Conservation (phyloP, 2,329 filamentous ascomycete genomes). For the Cladophialophora carrionii region DNA sequence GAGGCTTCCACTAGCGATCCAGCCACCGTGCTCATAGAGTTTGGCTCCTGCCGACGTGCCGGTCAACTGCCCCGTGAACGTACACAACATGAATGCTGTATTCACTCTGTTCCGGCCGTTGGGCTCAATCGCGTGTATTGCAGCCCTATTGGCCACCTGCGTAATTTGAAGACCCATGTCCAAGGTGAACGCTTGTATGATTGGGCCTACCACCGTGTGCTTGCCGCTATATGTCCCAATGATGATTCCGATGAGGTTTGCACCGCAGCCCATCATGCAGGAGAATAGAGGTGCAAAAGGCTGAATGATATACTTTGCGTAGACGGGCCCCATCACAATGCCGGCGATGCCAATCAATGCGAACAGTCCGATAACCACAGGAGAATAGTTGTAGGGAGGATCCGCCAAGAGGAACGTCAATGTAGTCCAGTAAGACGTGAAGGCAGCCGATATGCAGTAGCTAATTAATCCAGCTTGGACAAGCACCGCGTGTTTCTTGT, state of each 20-base stretch:
- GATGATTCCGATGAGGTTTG: conserved; percentile 64
- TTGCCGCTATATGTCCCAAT: conserved; percentile 71
- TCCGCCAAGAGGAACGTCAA: conserved; percentile 76
- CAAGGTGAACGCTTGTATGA: conserved; percentile 70
- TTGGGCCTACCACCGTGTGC: conserved; percentile 69
- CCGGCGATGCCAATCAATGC: conserved; percentile 74
- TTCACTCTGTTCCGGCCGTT: conserved; percentile 75
- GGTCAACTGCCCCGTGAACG: conserved; percentile 74
- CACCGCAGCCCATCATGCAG: conserved; percentile 63
- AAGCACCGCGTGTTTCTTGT: conserved; percentile 68
- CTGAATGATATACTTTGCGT: conserved; percentile 71
- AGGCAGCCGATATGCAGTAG: conserved; percentile 64
- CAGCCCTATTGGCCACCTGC: conserved; percentile 72
- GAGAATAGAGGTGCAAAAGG: conserved; percentile 65
- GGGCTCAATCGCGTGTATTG: conserved; percentile 72
- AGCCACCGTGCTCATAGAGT: conserved; percentile 60
- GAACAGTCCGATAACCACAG: conserved; percentile 74
- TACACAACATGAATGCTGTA: conserved; percentile 77
- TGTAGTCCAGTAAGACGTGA: conserved; percentile 73
- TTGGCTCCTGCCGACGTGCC: conserved; percentile 65
- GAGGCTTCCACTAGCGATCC: conserved; percentile 60
- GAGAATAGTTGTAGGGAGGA: conserved; percentile 68
- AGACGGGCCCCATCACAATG: conserved; percentile 70
- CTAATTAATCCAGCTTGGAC: conserved; percentile 70
- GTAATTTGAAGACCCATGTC: conserved; percentile 74